A percentile compares a stretch with the other conserved stretches of the same genome.
These are phyloP conservation scores for Kodamaea laetipori DNA, from an alignment of 805 yeast species.

Conservation along the genomic window DNA sequence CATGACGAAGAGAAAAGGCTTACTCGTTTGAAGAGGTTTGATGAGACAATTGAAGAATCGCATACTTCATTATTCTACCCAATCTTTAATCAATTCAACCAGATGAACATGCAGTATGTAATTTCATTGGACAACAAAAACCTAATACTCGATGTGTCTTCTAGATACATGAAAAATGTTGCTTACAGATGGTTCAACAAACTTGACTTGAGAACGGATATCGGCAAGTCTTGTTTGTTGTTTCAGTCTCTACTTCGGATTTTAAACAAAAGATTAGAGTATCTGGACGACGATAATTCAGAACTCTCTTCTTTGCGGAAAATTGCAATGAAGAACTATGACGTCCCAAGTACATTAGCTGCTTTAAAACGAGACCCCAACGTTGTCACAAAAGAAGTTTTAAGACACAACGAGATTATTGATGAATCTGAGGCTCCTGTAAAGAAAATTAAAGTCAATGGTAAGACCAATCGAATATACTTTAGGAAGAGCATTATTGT, in stretches of 20 bases:
- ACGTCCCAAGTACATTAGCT: conserved; percentile 26
- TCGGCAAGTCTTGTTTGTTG: conserved; percentile 27
- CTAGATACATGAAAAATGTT: conserved; percentile 35
- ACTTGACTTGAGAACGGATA: conserved; percentile 31
- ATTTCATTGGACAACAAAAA: conserved; percentile 22
- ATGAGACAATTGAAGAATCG: neutral
- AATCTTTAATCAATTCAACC: conserved; percentile 22
- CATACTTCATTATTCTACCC: conserved; percentile 24
- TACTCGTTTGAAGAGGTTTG: conserved; percentile 22
- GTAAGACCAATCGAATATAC: conserved; percentile 21
- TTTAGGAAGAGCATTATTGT: conserved; percentile 23
- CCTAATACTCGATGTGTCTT: conserved; percentile 28
- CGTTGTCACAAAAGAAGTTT: conserved; percentile 22
- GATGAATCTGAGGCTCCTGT: conserved; percentile 16
- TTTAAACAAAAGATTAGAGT: conserved; percentile 17
- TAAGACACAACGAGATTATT: conserved; percentile 32
- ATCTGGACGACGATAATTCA: conserved; percentile 9
- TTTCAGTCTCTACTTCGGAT: conserved; percentile 27
- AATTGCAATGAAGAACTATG: conserved; percentile 26
- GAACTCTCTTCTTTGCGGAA: conserved; percentile 26
- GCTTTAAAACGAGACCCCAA: conserved; percentile 33
- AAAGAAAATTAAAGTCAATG: conserved; percentile 18
- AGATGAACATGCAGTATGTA: conserved; percentile 36
- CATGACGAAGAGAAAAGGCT: conserved; percentile 30
- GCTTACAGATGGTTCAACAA: conserved; percentile 31